Conservation (phyloP, 2,329 filamentous ascomycete genomes). For the Alternaria burnsii region DNA sequence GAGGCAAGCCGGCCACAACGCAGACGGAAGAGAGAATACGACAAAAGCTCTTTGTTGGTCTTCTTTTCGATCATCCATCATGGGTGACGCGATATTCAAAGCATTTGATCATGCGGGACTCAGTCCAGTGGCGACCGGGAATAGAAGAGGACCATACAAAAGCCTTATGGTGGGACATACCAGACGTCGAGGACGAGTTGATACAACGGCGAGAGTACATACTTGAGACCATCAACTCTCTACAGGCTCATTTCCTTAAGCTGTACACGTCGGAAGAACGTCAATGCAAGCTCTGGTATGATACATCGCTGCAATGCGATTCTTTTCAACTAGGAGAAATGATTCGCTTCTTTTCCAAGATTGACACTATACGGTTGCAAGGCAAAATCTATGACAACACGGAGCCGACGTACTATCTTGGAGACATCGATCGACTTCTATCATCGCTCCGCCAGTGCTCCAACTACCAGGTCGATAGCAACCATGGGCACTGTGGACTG, state of each 20-base stretch:
- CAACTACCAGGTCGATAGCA: conserved; percentile 75
- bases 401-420: conserved; percentile 60
- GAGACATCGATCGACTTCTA: conserved; percentile 70
- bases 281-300: conserved; percentile 79
- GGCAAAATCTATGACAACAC: conserved; percentile 53
- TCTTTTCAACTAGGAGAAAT: conserved; percentile 82
- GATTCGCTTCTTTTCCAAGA: conserved; percentile 72
- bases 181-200: conserved; percentile 75
- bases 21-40: conserved; percentile 71
- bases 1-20: conserved; percentile 50
- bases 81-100: conserved; percentile 69
- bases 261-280: conserved; percentile 72
- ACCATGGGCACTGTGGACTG: conserved; percentile 78
- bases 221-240: conserved; percentile 73
- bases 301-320: conserved; percentile 75
- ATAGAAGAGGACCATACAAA: conserved; percentile 50
- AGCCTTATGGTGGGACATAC: conserved; percentile 77
- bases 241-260: conserved; percentile 72
- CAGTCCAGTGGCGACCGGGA: conserved; percentile 62
- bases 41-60: conserved; percentile 73
- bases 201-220: conserved; percentile 71
- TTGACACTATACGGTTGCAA: conserved; percentile 66
- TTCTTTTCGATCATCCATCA: conserved; percentile 69
- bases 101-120: conserved; percentile 73
- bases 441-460: conserved; percentile 71